Evolutionary conservation across 331 rosid species (phyloP), one percentile per base, ranked within the genome.

Genomic region (Quercus lobata): DNA sequence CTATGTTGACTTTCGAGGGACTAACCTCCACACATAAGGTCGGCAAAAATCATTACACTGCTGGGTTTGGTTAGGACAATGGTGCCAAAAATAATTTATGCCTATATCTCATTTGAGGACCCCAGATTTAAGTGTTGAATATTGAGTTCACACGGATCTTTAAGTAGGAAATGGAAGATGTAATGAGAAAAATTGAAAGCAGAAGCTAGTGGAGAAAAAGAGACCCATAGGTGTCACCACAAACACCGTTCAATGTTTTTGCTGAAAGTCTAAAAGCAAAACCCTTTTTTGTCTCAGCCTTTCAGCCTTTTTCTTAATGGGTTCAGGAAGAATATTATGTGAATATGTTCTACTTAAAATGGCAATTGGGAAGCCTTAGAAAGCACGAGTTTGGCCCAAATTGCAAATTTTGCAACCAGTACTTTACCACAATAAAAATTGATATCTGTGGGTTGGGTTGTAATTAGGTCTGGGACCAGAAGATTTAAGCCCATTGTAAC

Each of bases 31-130:
- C 81, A 1, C 4, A 5, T 32, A 57, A 27, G 82, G 90, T 75
- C n/a, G 88, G 92, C 83, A 72, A 84, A 84, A 85, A 74, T 79
- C 56, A 75, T 65, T 69, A 46, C 25, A 30, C 61, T 65, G 70
- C 74, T 22, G 73, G 80, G 29, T 24, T 52, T 58, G 73, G 68
- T 24, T 49, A 35, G 55, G 68, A 56, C 72, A 74, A 18, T n/a
- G 46, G 6, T 5, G 49, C 3, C 46, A 5, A 18, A 34, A 37
- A 19, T 7, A 34, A 69, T 21, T 35, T n/a, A 34, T 34, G 30
- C 54, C 9, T 5, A 2, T 12, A 19, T 12, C 25, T 34, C 18
- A 5, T 32, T n/a, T 1, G 30, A 76, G 41, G 62, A 27, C 78
- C 84, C 84, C 81, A 35, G 18, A 32, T 15, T n/a, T 61, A 41